Evolutionary conservation across 108 stramenopile species (phyloP).

Genomic region (Cyclotella atomus): DNA sequence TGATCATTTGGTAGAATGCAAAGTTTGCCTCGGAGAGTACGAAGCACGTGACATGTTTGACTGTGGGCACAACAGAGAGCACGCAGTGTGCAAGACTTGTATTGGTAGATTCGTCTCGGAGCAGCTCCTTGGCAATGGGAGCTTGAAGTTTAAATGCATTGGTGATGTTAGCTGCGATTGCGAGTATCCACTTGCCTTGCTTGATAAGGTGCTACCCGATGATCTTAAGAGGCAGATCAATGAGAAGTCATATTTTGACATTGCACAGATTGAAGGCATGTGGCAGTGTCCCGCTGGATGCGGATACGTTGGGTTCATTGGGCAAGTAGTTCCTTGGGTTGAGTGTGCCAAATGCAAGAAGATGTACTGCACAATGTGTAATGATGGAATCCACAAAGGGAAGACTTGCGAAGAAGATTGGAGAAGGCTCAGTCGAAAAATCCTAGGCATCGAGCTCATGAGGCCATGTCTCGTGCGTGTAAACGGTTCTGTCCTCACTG

Average conservation of each 20-base stretch:
- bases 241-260: conserved; percentile 3
- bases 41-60: conserved; percentile 1
- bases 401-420: conserved; percentile 14
- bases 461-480: conserved; percentile 23
- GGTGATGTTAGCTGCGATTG: conserved; percentile 2
- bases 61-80: conserved; percentile 7
- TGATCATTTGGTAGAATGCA: conserved; percentile 11
- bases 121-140: conserved; percentile 19
- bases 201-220: conserved; percentile 15
- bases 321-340: conserved; percentile 13
- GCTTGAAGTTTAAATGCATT: conserved; percentile 24
- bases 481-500: conserved; percentile 30
- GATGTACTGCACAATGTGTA: conserved; percentile 30
- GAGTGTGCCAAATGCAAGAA: conserved; percentile 15
- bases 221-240: conserved; percentile 14
- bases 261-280: conserved; percentile 14
- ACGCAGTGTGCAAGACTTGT: conserved; percentile 20
- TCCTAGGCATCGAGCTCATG: conserved; percentile 14
- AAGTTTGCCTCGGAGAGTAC: conserved; percentile 27
- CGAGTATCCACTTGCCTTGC: conserved; percentile 9
- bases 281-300: not conserved
- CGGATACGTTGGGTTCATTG: conserved; percentile 16
- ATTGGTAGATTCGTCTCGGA: conserved; percentile 29
- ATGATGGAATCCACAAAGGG: conserved; percentile 8
- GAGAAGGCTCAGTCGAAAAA: conserved; percentile 1